Evolutionary conservation across 345 rosid genomes (phyloP), one percentile per base, ranked within the genome.

Genomic region (Diplotaxis tenuifolia): DNA sequence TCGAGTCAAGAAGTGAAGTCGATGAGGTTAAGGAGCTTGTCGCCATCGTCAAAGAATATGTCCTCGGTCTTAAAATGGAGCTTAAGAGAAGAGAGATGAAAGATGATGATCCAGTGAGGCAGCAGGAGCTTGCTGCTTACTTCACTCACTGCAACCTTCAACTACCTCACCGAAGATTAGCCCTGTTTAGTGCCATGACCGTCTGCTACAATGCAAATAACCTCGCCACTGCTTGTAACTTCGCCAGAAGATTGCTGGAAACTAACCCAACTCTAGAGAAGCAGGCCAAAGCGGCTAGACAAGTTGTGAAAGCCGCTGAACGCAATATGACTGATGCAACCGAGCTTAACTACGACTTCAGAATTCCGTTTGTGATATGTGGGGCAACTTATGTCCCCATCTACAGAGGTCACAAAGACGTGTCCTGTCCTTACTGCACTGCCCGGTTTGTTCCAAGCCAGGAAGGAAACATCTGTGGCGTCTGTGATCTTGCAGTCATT

Each of bases 111-210:
- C 86, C 86, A 0, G 78, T 79, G 3, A 86, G 92, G 50, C 94
- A 89, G 74, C 93, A 86, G 82, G 97, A 89, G 82, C 97, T 92
- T 3, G 97, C 96, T 10, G 96, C 96, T 45, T 92, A 92, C 74
- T 92, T 92, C 85, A 92, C 97, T 67, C 93, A 92, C 75, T 87
- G 92, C 79, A 86, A 83, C 72, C 92, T 92, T 75, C 93, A 89
- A 67, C 34, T 68, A 71, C 90, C 96, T 52, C 97, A 92, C 75
- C 70, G 84, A 31, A 77, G 96, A 79, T 86, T 92, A 7, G 97
- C 96, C 11, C 71, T 92, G 70, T 79, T 36, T 14, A 89, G 80
- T 28, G 97, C 93, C n/a, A 88, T 89, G 93, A 57, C 75, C 9
- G 83, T 88, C 7, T 87, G 96, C 81, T 92, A 36, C 81, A 92